Base-by-base conservation (phyloP, 345 rosid genomes). In the Microthlaspi erraticum region DNA sequence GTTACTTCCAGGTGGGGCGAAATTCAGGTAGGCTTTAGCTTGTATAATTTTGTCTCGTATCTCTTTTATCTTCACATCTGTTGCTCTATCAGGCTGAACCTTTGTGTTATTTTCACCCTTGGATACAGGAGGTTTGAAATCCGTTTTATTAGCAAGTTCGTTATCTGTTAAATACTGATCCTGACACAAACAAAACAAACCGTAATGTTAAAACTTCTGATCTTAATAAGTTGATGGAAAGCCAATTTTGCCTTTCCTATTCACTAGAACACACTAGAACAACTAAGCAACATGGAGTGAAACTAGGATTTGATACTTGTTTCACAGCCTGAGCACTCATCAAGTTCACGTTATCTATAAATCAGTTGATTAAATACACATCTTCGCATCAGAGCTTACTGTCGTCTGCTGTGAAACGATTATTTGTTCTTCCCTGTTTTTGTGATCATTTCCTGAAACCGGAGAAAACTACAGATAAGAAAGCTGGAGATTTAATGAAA, bases 1-100 rank as follows among this genome's bases (percentile, higher is more conserved):
- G 72, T 86, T 80, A 73, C 92, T 84, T 23, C 87, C 88, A 39
- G 90, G 77, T 29, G 87, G 90, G 54, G 86, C 76, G 55, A 82
- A 79, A 81, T 54, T 78, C 81, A 89, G 61, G 86, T 85, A 93
- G 59, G 79, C 88, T 76, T 76, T 85, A 60, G 95, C 96, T 83
- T 91, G 87, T 55, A 93, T 77, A 56, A 93, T 62, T 75, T 85
- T 87, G 85, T 93, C 97, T 85, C 83, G 85, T 77, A 89, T 83
- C 84, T 82, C 84, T 62, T 77, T 86, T 59, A 86, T 78, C 83
- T 85, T 93, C 64, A 60, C 79, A 79, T 93, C 91, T 26, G 74
- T 66, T 50, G 64, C 77, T 51, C 38, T 64, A 14, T 44, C 52
- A 26, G 72, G 61, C 58, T 77, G 72, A 77, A 38, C 43, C 76